Conservation (phyloP, 495 filamentous ascomycete genomes). For the Daldinia loculata region DNA sequence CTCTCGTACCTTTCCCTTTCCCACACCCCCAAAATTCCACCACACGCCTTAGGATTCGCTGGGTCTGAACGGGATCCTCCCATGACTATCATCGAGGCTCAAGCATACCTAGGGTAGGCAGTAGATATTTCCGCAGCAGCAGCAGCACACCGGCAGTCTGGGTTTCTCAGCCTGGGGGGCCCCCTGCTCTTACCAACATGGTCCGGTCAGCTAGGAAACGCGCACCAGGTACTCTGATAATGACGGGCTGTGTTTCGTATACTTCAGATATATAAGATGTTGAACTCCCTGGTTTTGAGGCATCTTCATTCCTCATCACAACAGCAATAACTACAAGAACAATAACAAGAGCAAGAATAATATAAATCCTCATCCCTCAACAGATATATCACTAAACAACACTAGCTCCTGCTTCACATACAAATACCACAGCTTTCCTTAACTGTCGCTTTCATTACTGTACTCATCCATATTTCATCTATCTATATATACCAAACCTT, state of each 20-base stretch:
- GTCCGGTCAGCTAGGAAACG: slow-evolving; percentile 28
- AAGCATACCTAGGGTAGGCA: slow-evolving; percentile 1
- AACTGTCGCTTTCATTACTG: slow-evolving; percentile 6
- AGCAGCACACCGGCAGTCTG: slow-evolving; percentile 23
- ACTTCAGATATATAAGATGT: slow-evolving; percentile 46
- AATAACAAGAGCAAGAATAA: slow-evolving; percentile 24
- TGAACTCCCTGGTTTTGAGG: slow-evolving; percentile 35
- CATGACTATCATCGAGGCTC: slow-evolving; percentile 30
- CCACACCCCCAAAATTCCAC: neutral
- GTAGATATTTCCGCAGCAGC: slow-evolving; percentile 16
- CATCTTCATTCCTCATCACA: slow-evolving; percentile 46
- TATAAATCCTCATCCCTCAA: slow-evolving; percentile 10
- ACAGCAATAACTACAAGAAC: slow-evolving; percentile 34
- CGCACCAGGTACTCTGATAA: slow-evolving; percentile 9
- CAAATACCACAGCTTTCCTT: neutral
- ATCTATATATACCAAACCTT: neutral
- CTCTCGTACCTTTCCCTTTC: slow-evolving; percentile 3
- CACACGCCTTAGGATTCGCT: neutral
- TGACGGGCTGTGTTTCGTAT: slow-evolving; percentile 20
- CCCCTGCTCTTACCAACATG: slow-evolving; percentile 23
- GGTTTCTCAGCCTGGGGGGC: slow-evolving; percentile 5
- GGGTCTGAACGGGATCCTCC: slow-evolving; percentile 23
- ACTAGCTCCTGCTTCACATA: neutral
- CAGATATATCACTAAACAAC: slow-evolving; percentile 1
- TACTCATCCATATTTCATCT: slow-evolving; percentile 3